Evolutionary conservation across 768 basidiomycete genomes (phyloP).

Genomic region (Inosperma sp.): DNA sequence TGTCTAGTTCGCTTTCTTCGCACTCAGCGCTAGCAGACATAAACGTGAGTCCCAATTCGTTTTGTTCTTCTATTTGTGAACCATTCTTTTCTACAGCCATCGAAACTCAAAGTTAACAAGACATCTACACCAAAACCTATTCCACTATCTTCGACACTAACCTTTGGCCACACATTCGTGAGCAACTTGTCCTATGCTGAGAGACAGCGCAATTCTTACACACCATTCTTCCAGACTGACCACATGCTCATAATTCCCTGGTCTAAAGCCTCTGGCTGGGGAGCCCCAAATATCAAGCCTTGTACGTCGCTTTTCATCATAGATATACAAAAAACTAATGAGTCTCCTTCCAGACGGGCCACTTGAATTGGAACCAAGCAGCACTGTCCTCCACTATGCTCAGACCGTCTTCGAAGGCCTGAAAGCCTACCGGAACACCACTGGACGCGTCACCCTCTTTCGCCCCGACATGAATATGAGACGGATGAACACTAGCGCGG

Average conservation of each 20-base stretch:
- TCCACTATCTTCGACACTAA: constrained; percentile 62
- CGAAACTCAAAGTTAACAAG: constrained; percentile 44
- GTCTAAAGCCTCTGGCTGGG: constrained; percentile 74
- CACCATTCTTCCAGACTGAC: constrained; percentile 51
- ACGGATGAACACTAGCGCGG: constrained; percentile 85
- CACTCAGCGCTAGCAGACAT: neutral
- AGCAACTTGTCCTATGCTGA: constrained; percentile 25
- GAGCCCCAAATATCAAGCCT: constrained; percentile 72
- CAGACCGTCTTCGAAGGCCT: constrained; percentile 90
- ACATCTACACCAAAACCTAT: constrained; percentile 52
- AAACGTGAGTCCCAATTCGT: neutral
- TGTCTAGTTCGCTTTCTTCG: neutral
- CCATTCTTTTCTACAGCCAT: constrained; percentile 36
- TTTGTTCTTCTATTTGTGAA: neutral
- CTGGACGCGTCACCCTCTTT: constrained; percentile 78
- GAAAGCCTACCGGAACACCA: constrained; percentile 81
- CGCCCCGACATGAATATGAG: constrained; percentile 98
- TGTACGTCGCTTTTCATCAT: constrained; percentile 47
- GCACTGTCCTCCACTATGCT: constrained; percentile 88
- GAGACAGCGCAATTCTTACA: constrained; percentile 7
- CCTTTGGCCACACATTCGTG: constrained; percentile 85
- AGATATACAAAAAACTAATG: constrained; percentile 3
- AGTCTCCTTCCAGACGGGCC: constrained; percentile 53
- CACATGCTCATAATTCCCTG: constrained; percentile 85
- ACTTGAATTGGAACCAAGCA: constrained; percentile 67